A percentile compares a stretch with the other conserved stretches of the same genome.
Evolutionary conservation across 305 asterid genomes (phyloP).

Genomic region (Stenogyne calaminthoides): DNA sequence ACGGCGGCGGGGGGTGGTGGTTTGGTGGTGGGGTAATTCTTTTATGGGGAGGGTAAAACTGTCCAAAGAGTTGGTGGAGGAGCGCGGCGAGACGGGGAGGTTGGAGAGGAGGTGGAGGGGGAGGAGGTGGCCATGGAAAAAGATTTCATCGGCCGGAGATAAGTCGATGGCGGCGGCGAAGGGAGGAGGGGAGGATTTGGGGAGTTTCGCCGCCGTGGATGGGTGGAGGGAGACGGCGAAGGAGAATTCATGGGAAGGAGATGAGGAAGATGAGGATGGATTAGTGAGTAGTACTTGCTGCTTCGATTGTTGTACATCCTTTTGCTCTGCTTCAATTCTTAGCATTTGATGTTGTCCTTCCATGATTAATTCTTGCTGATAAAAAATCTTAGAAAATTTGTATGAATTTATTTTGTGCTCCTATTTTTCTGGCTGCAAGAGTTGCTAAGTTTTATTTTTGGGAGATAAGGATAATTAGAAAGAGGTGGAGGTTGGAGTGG

Average conservation of each 20-base stretch:
- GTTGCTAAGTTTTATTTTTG: background rate
- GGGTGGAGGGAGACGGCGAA: constrained; percentile 73
- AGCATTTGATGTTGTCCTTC: constrained; percentile 34
- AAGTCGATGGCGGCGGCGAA: constrained; percentile 60
- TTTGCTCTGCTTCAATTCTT: constrained; percentile 23
- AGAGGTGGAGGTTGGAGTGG: constrained; percentile 31
- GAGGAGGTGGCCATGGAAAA: constrained; percentile 88
- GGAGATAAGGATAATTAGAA: constrained; percentile 51
- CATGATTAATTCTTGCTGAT: constrained; percentile 26
- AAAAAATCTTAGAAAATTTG: background rate
- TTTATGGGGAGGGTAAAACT: constrained; percentile 67
- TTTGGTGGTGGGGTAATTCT: constrained; percentile 24
- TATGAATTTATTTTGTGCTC: constrained; percentile 1
- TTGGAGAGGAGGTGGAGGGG: constrained; percentile 81
- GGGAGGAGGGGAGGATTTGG: constrained; percentile 28
- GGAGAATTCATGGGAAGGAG: constrained; percentile 90
- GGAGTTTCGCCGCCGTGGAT: constrained; percentile 25
- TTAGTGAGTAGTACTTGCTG: constrained; percentile 23
- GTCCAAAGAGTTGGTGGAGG: constrained; percentile 71
- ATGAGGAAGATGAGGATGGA: constrained; percentile 52
- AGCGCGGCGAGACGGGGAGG: constrained; percentile 65
- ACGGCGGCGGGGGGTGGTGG: background rate
- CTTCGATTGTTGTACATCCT: constrained; percentile 23
- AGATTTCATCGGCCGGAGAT: constrained; percentile 90
- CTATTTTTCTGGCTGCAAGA: constrained; percentile 21